Evolutionary conservation across 2,329 filamentous ascomycete genomes (phyloP).

Genomic region (Pseudocercospora macadamiae): DNA sequence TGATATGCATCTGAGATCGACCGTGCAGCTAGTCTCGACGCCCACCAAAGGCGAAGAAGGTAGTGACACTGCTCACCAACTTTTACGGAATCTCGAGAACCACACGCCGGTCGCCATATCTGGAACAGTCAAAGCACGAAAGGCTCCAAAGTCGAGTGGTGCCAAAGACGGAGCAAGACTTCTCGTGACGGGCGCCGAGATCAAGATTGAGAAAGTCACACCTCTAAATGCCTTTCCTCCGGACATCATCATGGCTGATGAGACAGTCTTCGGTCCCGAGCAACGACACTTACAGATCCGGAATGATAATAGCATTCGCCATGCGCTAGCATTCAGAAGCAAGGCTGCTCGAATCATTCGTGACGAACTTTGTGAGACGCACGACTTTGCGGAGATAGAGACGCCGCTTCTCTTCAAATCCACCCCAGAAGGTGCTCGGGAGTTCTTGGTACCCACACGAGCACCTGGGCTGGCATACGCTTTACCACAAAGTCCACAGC

Average conservation of each 20-base stretch:
- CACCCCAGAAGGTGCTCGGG: constrained; percentile 90
- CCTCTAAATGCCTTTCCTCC: constrained; percentile 73
- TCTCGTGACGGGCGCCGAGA: constrained; percentile 27
- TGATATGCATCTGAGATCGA: constrained; percentile 46
- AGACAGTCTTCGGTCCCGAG: constrained; percentile 72
- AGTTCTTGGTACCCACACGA: constrained; percentile 90
- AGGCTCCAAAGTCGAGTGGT: constrained; percentile 37
- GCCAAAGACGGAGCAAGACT: background rate
- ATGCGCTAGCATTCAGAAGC: constrained; percentile 72
- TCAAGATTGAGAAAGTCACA: constrained; percentile 64
- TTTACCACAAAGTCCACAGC: constrained; percentile 92
- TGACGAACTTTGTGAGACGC: constrained; percentile 55
- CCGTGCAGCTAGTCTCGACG: constrained; percentile 40
- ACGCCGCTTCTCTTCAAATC: constrained; percentile 97
- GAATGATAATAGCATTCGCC: constrained; percentile 67
- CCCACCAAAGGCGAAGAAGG: constrained; percentile 31
- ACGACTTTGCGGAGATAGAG: constrained; percentile 77
- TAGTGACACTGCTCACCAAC: constrained; percentile 31
- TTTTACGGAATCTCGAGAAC: constrained; percentile 30
- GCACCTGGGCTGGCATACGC: constrained; percentile 79
- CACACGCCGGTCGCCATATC: constrained; percentile 59
- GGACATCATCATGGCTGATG: constrained; percentile 74
- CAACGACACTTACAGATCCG: constrained; percentile 84
- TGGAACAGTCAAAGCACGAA: constrained; percentile 52
- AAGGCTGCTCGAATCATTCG: constrained; percentile 59